Base-by-base conservation (phyloP, 805 yeast genomes). In the Candida taoyuanica region DNA sequence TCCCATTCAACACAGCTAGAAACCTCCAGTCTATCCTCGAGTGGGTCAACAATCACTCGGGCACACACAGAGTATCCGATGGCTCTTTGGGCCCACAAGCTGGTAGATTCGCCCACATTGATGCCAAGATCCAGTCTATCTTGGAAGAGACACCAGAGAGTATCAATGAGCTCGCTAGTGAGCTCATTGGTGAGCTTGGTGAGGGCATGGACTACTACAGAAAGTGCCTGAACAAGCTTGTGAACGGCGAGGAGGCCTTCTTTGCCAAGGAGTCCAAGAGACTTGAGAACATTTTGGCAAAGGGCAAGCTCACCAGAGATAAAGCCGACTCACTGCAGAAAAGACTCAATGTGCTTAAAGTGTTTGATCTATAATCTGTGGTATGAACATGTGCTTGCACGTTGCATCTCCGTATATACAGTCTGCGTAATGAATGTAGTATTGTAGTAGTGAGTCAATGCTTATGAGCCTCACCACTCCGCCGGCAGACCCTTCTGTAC, bases 291-390 rank as follows among this genome's bases (percentile, higher is more conserved):
- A 58, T 76, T 26, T 39, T 76, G 33, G 36, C 42, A 15, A 58
- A 50, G 29, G 27, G 39, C 12, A 39, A 35, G 40, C 46, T 76
- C 36, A 57, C 62, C 23, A 53, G 53, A 13, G 60, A 56, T 17
- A 64, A 72, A n/a, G 52, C 62, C 14, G 85, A 79, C 47, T 64
- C 70, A 26, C 61, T 76, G 49, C 62, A 64, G 40, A 68, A 64
- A 56, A 67, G 82, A 56, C 44, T 69, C 37, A 79, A 78, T 47
- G 64, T 76, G 17, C 56, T 77, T n/a, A n/a, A n/a, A n/a, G n/a
- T n/a, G n/a, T n/a, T n/a, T n/a, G n/a, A n/a, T n/a, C n/a, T n/a
- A 28, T 13, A 8, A 7, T 12, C 7, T 21, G 12, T 8, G 12
- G 12, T 12, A 21, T 8, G 7, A 21, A 21, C 25, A 21, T 21